Percentiles rank a stretch among this genome's conserved stretches.
These are phyloP conservation scores for Neckera pumila DNA, from an alignment of 225 moss, liverwort and hornwort species.

Conservation along the genomic window DNA sequence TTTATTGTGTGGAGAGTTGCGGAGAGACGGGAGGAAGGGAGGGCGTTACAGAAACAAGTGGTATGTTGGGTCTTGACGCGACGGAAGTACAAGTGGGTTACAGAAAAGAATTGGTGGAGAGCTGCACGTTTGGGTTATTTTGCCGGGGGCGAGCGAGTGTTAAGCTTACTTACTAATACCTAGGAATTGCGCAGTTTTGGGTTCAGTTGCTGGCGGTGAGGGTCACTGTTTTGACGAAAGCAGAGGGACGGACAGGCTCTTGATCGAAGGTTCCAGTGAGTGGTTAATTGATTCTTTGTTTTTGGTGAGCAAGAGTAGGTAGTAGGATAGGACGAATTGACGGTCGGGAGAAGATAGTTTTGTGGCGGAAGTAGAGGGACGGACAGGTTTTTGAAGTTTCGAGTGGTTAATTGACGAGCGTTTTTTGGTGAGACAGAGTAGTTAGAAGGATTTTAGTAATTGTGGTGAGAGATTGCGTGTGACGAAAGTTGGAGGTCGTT, in stretches of 20 bases:
- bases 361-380: not conserved
- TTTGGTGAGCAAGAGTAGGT: not conserved
- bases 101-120: not conserved
- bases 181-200: not conserved
- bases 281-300: not conserved
- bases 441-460: not conserved
- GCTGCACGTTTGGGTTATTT: not conserved
- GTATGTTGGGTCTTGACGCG: not conserved
- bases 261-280: not conserved
- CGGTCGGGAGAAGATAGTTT: not conserved
- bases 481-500: not conserved
- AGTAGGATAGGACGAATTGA: not conserved
- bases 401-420: not conserved
- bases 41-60: not conserved
- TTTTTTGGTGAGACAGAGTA: not conserved
- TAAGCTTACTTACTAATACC: no score
- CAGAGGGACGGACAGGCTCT: not conserved
- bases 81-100: not conserved
- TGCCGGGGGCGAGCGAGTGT: no score
- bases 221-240: not conserved
- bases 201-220: not conserved
- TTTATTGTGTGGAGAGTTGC: not conserved
- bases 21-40: not conserved
- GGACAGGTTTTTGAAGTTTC: not conserved
- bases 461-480: not conserved